Evolutionary conservation across 805 yeast genomes (phyloP).

Genomic region (Dipodascus albidus): DNA sequence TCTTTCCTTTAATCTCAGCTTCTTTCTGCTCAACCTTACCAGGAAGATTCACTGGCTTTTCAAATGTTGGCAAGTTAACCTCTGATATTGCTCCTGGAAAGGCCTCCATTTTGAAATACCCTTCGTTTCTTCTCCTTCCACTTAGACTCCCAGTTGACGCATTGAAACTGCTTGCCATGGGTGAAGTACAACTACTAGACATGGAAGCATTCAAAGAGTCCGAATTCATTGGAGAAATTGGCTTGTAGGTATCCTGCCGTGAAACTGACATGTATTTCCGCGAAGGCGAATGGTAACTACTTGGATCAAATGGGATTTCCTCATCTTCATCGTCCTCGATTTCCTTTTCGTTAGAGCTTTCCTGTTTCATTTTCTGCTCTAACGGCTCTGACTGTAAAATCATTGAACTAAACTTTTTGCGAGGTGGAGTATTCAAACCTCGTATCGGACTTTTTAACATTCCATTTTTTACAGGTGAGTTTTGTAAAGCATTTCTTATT

Average conservation of each 20-base stretch:
- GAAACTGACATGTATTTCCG: conserved; percentile 1
- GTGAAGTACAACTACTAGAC: conserved; percentile 12
- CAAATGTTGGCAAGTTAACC: not conserved
- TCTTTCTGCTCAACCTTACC: not conserved
- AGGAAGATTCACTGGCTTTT: not conserved
- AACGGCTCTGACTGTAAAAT: not conserved
- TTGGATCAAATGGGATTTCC: conserved; percentile 2
- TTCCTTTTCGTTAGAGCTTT: not conserved
- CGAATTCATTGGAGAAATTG: conserved; percentile 11
- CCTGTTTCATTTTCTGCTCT: not conserved
- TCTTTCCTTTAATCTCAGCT: not conserved
- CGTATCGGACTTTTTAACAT: not conserved
- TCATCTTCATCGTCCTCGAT: not conserved
- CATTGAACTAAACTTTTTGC: not conserved
- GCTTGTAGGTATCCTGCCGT: conserved; percentile 12
- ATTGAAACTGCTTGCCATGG: conserved; percentile 54
- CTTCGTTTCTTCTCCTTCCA: conserved; percentile 43
- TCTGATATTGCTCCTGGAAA: not conserved
- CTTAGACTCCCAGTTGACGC: conserved; percentile 83
- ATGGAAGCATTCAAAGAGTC: conserved; percentile 9
- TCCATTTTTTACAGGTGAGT: not conserved
- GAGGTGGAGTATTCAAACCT: not conserved
- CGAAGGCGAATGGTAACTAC: not conserved
- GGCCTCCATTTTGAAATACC: not conserved
- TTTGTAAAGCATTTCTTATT: not conserved